Evolutionary conservation across 2,329 filamentous ascomycete genomes (phyloP), one percentile per base, ranked within the genome.

Genomic region (Trichophyton mentagrophytes): DNA sequence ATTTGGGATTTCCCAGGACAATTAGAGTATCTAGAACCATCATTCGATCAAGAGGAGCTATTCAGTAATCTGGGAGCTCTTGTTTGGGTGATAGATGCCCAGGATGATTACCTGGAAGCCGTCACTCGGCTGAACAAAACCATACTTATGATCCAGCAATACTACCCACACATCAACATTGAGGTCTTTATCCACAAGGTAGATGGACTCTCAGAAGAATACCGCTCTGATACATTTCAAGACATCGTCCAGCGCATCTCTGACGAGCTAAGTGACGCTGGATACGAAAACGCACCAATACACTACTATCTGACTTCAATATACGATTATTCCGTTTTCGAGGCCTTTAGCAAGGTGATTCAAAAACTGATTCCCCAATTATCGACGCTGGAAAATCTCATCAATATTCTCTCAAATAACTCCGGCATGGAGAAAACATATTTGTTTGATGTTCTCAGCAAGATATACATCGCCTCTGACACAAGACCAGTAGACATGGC

Each of bases 171-270:
- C 70, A 93, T 97, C 76, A 96, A 96, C 73, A 88, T 99, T 66
- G 92, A 97, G 72, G 92, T 99, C 58, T 97, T 99, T 74, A 95
- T 99, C 68, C 93, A 99, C 81, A 99, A 99, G 74, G 92, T 96
- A 38, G 93, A 99, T 71, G 92, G 91, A n/a, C 80, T 99, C 15
- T 93, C 89, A 30, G 93, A 97, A 66, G 93, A 99, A 73, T 97
- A 93, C 79, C 91, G 93, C 71, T 85, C 91, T 62, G 93, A 99
- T 69, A 95, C 95, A 17, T 93, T 95, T 77, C 87, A 93, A 62
- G 93, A 99, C 74, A 95, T 99, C 65, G 91, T 91, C 59, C 95
- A 97, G 71, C 86, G 90, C 44, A 96, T 97, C 64, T 90, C 95
- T 69, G 93, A 99, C 71, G 93, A 99, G 72, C 83, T 99, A 36